A percentile compares a stretch with the other conserved stretches of the same genome.
Conservation (phyloP, 2,329 filamentous ascomycete species). For the Neopestalotiopsis clavispora region DNA sequence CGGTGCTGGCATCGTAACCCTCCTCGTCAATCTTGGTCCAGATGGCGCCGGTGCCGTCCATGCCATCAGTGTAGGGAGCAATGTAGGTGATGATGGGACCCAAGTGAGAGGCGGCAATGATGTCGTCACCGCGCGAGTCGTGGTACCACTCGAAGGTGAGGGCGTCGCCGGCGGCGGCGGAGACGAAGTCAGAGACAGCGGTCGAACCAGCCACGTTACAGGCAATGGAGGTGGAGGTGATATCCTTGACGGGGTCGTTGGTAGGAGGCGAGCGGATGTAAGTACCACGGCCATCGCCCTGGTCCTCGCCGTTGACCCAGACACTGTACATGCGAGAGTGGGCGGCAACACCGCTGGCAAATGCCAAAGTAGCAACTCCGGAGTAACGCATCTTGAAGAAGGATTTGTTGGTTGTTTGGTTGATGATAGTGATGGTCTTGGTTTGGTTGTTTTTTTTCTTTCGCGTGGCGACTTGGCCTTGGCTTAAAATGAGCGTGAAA, state of each 20-base stretch:
- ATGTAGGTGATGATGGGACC: slow-evolving; percentile 60
- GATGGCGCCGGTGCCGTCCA: slow-evolving; percentile 44
- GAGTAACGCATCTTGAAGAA: slow-evolving; percentile 39
- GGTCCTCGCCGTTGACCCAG: slow-evolving; percentile 52
- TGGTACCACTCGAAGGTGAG: slow-evolving; percentile 57
- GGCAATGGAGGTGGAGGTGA: slow-evolving; percentile 43
- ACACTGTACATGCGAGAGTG: slow-evolving; percentile 53
- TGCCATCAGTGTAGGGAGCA: slow-evolving; percentile 43
- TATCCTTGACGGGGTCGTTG: slow-evolving; percentile 52
- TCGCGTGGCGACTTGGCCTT: not conserved
- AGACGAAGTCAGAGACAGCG: slow-evolving; percentile 43
- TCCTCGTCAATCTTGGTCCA: slow-evolving; percentile 60
- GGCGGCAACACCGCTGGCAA: slow-evolving; percentile 44
- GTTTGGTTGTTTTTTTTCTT: not conserved
- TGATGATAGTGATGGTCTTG: not conserved
- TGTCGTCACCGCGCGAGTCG: slow-evolving; percentile 53
- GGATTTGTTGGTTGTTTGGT: slow-evolving; percentile 22
- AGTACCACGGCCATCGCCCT: slow-evolving; percentile 43
- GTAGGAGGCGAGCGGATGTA: slow-evolving; percentile 50
- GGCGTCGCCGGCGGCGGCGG: slow-evolving; percentile 52
- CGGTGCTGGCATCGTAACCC: slow-evolving; percentile 36
- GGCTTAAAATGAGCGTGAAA: slow-evolving; percentile 6
- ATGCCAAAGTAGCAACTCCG: slow-evolving; percentile 32
- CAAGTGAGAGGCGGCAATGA: slow-evolving; percentile 57
- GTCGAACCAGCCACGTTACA: slow-evolving; percentile 50